phyloP scores from a whole-genome alignment of 768 basidiomycete genomes.

The Tricholomella constricta region DNA sequence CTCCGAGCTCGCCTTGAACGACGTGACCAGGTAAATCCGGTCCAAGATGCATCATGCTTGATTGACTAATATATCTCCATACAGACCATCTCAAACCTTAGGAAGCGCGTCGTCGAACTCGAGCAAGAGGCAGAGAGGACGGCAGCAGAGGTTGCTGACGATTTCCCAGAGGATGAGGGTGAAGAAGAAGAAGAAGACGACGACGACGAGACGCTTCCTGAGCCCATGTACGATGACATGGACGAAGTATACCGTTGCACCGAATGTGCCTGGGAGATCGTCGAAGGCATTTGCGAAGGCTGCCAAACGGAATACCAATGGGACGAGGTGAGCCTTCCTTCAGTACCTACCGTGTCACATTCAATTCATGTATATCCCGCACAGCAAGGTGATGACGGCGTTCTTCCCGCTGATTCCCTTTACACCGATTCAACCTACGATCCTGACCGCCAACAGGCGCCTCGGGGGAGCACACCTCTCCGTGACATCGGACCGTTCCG shows the following conservation, averaged over 20 bases:
- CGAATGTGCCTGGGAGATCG: constrained; percentile 33
- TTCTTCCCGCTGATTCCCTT: constrained; percentile 8
- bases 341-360: too few relatives aligned
- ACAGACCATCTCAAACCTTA: background rate
- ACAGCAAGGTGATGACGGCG: background rate
- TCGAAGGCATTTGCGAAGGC: constrained; percentile 26
- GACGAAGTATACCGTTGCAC: constrained; percentile 27
- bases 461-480: constrained; percentile 35
- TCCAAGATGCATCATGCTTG: too few relatives aligned
- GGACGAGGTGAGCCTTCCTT: constrained; percentile 6
- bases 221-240: constrained; percentile 32
- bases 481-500: constrained; percentile 14
- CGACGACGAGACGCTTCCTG: background rate
- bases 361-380: background rate
- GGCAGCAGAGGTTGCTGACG: background rate
- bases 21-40: background rate
- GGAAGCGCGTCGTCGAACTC: background rate
- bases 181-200: constrained; percentile 1
- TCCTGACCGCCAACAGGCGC: constrained; percentile 24
- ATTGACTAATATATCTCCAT: background rate
- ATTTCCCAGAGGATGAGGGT: background rate
- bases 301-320: constrained; percentile 22
- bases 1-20: background rate
- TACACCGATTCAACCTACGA: constrained; percentile 22
- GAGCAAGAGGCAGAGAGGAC: background rate